These are phyloP conservation scores for Acanthamoeba rhysodes DNA, from an alignment of 208 protist species.

Conservation along the genomic window DNA sequence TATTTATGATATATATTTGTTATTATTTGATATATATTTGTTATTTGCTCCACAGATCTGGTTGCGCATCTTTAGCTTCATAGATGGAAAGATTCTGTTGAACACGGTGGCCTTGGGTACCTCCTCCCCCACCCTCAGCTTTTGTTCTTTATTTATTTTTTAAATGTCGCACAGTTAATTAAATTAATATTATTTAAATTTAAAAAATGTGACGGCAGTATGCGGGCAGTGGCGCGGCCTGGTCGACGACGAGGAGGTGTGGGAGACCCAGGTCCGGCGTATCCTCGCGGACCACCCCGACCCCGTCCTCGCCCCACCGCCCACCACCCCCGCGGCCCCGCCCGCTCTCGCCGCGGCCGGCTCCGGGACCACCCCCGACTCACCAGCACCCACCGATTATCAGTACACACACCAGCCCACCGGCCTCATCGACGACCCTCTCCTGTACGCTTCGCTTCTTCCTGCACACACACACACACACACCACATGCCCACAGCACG, in stretches of 20 bases:
- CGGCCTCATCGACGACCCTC: too few species aligned
- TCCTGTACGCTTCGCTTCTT: too few species aligned
- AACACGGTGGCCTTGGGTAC: constrained; percentile 7
- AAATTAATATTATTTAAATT: neutral
- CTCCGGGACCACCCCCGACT: neutral
- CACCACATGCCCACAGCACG: too few species aligned
- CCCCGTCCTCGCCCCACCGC: neutral
- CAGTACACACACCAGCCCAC: too few species aligned
- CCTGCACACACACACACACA: too few species aligned
- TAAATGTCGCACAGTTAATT: too few species aligned
- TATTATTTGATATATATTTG: too few species aligned
- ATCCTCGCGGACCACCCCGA: neutral
- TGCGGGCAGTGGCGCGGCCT: neutral
- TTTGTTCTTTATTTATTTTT: neutral
- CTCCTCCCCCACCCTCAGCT: neutral
- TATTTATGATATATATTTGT: too few species aligned
- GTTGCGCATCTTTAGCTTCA: neutral
- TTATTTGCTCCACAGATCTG: neutral
- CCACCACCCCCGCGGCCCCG: neutral
- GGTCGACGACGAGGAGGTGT: constrained; percentile 16
- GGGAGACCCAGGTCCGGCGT: neutral
- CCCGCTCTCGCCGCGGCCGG: neutral
- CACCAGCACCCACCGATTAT: neutral
- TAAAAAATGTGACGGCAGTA: neutral
- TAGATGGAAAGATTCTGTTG: neutral